phyloP scores from a whole-genome alignment of 2,329 filamentous ascomycete genomes.

The Fusarium penzigii region DNA sequence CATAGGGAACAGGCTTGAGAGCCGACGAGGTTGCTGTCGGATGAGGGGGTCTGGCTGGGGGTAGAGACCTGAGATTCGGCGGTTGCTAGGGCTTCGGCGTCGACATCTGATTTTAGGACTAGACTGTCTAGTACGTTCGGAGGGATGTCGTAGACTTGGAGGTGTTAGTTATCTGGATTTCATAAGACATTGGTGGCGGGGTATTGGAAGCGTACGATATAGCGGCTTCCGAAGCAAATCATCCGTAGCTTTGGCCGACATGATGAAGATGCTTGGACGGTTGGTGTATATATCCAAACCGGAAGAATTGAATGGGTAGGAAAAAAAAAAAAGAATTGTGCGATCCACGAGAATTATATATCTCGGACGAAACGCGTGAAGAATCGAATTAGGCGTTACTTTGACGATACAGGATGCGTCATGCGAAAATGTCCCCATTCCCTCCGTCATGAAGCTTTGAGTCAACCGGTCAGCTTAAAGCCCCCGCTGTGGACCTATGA shows the following conservation, averaged over 20 bases:
- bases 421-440: not conserved
- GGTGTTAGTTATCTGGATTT: slow-evolving; percentile 16
- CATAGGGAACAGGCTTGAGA: slow-evolving; percentile 83
- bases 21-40: slow-evolving; percentile 49
- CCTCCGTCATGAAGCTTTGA: slow-evolving; percentile 9
- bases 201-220: slow-evolving; percentile 42
- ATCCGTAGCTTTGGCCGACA: slow-evolving; percentile 44
- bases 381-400: not conserved
- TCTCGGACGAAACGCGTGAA: not conserved
- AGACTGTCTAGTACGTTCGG: slow-evolving; percentile 70
- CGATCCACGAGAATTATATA: not conserved
- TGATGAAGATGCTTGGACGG: not conserved
- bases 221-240: slow-evolving; percentile 53
- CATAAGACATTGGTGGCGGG: slow-evolving; percentile 11
- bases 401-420: not conserved
- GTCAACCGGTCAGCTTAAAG: slow-evolving; percentile 20
- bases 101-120: slow-evolving; percentile 43
- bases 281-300: not conserved
- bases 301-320: not conserved
- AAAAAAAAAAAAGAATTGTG: too few species aligned
- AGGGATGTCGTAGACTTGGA: slow-evolving; percentile 78
- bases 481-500: not conserved
- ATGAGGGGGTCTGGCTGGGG: slow-evolving; percentile 23
- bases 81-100: slow-evolving; percentile 23
- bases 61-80: slow-evolving; percentile 25